Evolutionary conservation across 1,284 basidiomycete species (phyloP).

Genomic region (Fomitopsis schrenkii): DNA sequence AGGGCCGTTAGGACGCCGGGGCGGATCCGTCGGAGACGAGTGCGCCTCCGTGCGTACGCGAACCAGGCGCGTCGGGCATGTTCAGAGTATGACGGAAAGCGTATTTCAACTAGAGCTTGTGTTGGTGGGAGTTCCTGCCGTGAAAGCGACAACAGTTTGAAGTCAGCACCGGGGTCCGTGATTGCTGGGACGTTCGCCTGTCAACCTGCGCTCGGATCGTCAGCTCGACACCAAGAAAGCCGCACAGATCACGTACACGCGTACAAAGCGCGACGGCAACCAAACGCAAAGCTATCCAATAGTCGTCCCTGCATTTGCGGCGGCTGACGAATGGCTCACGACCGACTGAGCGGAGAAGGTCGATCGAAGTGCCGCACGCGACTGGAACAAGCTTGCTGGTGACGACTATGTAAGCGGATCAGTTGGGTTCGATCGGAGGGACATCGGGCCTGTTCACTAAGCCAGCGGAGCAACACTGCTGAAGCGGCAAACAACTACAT

Average conservation of each 20-base stretch:
- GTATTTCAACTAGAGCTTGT: not conserved
- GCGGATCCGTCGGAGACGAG: not conserved
- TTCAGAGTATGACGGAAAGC: not conserved
- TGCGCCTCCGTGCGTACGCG: not conserved
- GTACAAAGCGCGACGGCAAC: not conserved
- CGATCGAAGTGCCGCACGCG: not conserved
- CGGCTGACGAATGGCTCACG: not conserved
- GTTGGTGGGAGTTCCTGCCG: too few species aligned
- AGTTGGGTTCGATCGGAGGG: not conserved
- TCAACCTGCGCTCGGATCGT: not conserved
- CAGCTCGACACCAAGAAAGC: not conserved
- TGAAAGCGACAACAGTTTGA: not conserved
- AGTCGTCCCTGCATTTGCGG: not conserved
- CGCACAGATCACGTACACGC: not conserved
- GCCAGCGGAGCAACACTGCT: not conserved
- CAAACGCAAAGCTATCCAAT: not conserved
- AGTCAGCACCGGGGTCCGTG: not conserved
- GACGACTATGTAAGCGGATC: not conserved
- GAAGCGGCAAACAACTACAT: not conserved
- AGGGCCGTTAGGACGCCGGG: not conserved
- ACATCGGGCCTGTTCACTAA: not conserved
- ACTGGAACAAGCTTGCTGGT: not conserved
- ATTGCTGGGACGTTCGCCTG: not conserved
- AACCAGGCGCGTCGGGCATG: not conserved
- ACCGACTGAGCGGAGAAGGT: not conserved